Evolutionary conservation across 2,329 filamentous ascomycete species (phyloP).

Genomic region (Aspergillus versicolor): DNA sequence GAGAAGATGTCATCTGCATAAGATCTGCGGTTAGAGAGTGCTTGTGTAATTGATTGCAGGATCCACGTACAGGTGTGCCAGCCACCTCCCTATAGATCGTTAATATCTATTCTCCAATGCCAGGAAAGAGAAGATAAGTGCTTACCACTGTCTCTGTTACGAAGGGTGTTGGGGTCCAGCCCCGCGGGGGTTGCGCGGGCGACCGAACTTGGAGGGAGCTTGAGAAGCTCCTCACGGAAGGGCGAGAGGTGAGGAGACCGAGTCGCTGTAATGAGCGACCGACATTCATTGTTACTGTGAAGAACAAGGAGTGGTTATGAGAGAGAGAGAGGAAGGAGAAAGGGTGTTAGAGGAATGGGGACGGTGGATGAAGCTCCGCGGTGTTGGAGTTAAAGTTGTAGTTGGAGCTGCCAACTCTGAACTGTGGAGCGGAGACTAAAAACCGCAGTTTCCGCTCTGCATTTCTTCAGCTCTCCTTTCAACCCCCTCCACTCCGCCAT

Average conservation of each 20-base stretch:
- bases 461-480: conserved; percentile 10
- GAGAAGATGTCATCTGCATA: conserved; percentile 75
- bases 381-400: not conserved
- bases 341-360: conserved; percentile 4
- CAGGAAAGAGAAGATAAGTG: conserved; percentile 29
- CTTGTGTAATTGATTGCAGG: not conserved
- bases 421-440: conserved; percentile 3
- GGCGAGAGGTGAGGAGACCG: conserved; percentile 17
- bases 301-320: not conserved
- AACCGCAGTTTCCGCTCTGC: conserved; percentile 2
- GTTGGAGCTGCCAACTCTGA: conserved; percentile 1
- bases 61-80: conserved; percentile 70
- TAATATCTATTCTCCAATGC: not conserved
- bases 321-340: not conserved
- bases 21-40: conserved; percentile 3
- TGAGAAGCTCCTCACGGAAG: conserved; percentile 28
- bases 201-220: conserved; percentile 28
- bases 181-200: conserved; percentile 34
- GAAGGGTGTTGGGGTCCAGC: conserved; percentile 54
- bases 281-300: conserved; percentile 23
- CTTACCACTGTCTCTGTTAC: conserved; percentile 56
- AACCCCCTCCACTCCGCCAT: conserved; percentile 17
- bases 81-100: conserved; percentile 61
- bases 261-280: conserved; percentile 23
- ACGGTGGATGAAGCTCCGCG: conserved; percentile 2